Evolutionary conservation across 108 stramenopile species (phyloP).

Genomic region (Nannochloropsis gaditana): DNA sequence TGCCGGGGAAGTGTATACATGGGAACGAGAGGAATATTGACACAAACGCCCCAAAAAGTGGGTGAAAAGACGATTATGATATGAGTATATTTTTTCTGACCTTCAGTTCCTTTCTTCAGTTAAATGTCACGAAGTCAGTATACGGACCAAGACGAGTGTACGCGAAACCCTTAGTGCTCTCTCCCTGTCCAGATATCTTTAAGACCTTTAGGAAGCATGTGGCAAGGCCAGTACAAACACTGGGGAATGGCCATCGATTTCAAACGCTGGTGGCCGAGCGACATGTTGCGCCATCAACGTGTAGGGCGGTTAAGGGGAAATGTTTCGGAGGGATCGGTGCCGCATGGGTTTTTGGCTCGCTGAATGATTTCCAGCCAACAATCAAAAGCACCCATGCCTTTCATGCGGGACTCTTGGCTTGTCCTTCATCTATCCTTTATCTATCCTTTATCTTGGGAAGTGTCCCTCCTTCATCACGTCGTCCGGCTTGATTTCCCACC

Average conservation of each 20-base stretch:
- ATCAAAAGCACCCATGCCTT: background rate
- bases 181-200: background rate
- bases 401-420: background rate
- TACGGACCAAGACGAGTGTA: too few relatives aligned
- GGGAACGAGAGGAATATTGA: background rate
- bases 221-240: background rate
- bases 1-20: background rate
- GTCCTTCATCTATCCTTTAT: too few relatives aligned
- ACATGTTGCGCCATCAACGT: background rate
- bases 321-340: background rate
- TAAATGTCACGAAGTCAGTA: too few relatives aligned
- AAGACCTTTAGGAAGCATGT: background rate
- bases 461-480: too few relatives aligned
- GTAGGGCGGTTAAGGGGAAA: background rate
- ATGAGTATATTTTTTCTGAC: too few relatives aligned
- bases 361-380: too few relatives aligned
- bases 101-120: background rate
- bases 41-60: background rate
- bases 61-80: background rate
- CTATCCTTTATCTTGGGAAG: too few relatives aligned
- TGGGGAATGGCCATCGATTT: background rate
- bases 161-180: background rate
- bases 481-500: too few relatives aligned
- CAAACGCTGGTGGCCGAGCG: constrained; percentile 5
- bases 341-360: too few relatives aligned